Evolutionary conservation across 2,329 filamentous ascomycete genomes (phyloP), one percentile per base, ranked within the genome.

Genomic region (Bipolaris victoriae): DNA sequence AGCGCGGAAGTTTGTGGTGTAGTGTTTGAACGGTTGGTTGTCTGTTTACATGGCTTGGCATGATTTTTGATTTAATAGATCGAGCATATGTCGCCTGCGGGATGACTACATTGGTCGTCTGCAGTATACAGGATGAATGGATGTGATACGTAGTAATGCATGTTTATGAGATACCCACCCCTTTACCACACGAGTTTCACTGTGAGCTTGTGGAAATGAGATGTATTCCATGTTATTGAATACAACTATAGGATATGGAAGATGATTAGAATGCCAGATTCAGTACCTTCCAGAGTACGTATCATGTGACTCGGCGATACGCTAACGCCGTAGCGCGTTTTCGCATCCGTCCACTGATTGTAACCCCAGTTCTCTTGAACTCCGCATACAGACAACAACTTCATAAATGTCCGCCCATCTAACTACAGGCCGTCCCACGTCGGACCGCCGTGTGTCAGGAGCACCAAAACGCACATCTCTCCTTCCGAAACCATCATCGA

Each of bases 401-500:
- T 15, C 33, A 36, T 11, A 18, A 41, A 72, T 72, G 70, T 64
- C 68, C n/a, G 20, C 62, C 9, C 64, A 66, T 46, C 57, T 62
- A 10, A 57, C 61, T 6, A 49, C 66, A n/a, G 31, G 64, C 5
- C 70, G 68, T 18, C 57, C 71, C 9, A 58, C 61, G 16, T 46
- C 60, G 9, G 63, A 64, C 26, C 67, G 70, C 46, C 73, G 71
- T 51, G 67, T 71, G 1, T 73, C 72, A 2, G 64, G 68, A 5
- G 68, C 66, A 31, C 68, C 71, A 41, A 77, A 75, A 62, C 75
- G 74, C 41, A 64, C 69, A 20, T 75, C 73, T 7, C 60, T 72
- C 54, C 74, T 78, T 62, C 74, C 71, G 22, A 77, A 74, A 58
- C 78, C 79, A 22, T 56, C 61, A 7, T 70, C 68, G 5, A 68